Conservation (phyloP, 805 yeast species). For the Wickerhamiella azymoides region DNA sequence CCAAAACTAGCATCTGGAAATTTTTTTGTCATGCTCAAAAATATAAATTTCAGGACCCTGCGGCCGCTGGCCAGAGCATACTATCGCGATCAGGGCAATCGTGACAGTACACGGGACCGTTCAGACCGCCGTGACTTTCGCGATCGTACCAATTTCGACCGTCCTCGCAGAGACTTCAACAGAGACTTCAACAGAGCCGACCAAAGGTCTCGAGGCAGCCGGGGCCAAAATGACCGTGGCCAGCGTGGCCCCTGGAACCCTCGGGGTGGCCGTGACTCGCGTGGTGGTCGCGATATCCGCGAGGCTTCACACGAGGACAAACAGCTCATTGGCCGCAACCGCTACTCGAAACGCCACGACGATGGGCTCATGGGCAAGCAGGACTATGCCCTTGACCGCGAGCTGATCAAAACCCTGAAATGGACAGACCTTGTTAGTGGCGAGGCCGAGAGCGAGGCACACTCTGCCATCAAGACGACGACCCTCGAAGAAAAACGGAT, state of each 20-base stretch:
- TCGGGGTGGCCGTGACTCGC: neutral
- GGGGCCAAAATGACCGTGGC: neutral
- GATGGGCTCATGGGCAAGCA: constrained; percentile 23
- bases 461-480: constrained; percentile 19
- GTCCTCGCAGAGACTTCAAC: neutral
- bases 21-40: neutral
- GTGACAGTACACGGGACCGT: too few species aligned
- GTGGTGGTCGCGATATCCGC: neutral
- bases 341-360: constrained; percentile 12
- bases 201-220: too few species aligned
- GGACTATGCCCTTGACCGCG: constrained; percentile 20
- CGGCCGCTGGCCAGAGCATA: neutral
- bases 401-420: constrained; percentile 14
- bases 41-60: neutral
- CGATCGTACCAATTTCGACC: too few species aligned
- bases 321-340: constrained; percentile 14
- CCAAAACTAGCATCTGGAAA: neutral
- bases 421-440: constrained; percentile 19
- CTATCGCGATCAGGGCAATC: neutral
- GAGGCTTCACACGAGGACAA: neutral
- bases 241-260: neutral
- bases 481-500: constrained; percentile 19
- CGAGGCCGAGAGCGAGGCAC: constrained; percentile 3
- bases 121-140: too few species aligned
- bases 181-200: neutral